Evolutionary conservation across 2,329 filamentous ascomycete genomes (phyloP).

Genomic region (Fusarium sp.): DNA sequence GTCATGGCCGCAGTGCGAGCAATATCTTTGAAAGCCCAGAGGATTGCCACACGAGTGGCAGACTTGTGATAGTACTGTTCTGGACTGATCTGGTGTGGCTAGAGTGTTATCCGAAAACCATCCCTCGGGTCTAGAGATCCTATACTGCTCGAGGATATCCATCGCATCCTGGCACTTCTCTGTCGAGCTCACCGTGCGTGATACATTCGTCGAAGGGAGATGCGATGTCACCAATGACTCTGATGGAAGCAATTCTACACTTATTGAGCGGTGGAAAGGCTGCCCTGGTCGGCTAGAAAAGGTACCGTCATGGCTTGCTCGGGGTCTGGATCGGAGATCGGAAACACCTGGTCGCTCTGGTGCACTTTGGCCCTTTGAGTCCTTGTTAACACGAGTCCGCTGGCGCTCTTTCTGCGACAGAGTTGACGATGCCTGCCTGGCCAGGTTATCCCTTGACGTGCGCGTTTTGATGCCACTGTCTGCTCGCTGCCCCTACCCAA

Average conservation of each 20-base stretch:
- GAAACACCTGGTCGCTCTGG: slow-evolving; percentile 21
- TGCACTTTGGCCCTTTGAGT: slow-evolving; percentile 1
- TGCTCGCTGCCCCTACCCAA: slow-evolving; percentile 44
- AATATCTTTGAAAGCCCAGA: slow-evolving; percentile 52
- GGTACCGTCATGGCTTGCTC: not conserved
- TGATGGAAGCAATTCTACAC: slow-evolving; percentile 6
- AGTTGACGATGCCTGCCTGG: slow-evolving; percentile 33
- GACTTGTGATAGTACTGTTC: slow-evolving; percentile 47
- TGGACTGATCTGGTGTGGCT: slow-evolving; percentile 7
- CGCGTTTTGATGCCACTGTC: slow-evolving; percentile 40
- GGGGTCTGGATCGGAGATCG: slow-evolving; percentile 12
- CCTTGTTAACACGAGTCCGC: not conserved
- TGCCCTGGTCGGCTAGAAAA: not conserved
- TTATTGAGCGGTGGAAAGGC: slow-evolving; percentile 1
- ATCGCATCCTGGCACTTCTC: slow-evolving; percentile 54
- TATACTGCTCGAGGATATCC: slow-evolving; percentile 58
- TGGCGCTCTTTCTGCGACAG: slow-evolving; percentile 23
- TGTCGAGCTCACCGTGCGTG: slow-evolving; percentile 47
- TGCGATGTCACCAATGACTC: slow-evolving; percentile 5
- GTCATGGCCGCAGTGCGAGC: slow-evolving; percentile 60
- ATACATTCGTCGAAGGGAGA: slow-evolving; percentile 27
- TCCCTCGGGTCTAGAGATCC: slow-evolving; percentile 56
- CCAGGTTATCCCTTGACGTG: slow-evolving; percentile 40
- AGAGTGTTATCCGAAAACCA: slow-evolving; percentile 56
- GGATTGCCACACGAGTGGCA: slow-evolving; percentile 62